A percentile compares a stretch with the other conserved stretches of the same genome.
Evolutionary conservation across 1,284 basidiomycete species (phyloP).

Genomic region (Pisolithus thermaeus): DNA sequence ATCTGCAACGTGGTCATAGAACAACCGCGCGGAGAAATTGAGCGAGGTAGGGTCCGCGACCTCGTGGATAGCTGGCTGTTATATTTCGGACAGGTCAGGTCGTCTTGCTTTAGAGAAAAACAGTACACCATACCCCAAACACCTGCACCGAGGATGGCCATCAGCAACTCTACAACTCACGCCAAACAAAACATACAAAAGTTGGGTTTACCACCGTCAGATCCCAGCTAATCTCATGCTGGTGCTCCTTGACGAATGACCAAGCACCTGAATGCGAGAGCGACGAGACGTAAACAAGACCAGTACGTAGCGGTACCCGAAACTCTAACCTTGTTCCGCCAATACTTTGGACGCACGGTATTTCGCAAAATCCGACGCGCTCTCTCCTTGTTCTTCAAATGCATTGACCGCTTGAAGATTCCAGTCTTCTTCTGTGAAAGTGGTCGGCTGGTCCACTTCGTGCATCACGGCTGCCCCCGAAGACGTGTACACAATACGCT

Average conservation of each 20-base stretch:
- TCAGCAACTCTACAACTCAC: background rate
- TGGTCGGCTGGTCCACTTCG: conserved; percentile 14
- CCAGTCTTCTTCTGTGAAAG: conserved; percentile 54
- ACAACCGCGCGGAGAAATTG: conserved; percentile 39
- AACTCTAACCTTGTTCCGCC: conserved; percentile 50
- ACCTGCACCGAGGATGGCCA: conserved; percentile 15
- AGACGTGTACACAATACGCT: conserved; percentile 63
- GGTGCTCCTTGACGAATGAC: conserved; percentile 54
- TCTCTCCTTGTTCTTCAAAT: conserved; percentile 46
- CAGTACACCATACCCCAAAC: conserved; percentile 27
- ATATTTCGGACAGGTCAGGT: background rate
- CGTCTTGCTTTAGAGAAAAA: background rate
- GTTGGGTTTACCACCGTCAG: conserved; percentile 53
- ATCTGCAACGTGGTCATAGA: conserved; percentile 29
- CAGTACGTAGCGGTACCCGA: background rate
- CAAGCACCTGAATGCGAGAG: conserved; percentile 36
- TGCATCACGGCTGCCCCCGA: conserved; percentile 48
- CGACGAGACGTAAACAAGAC: background rate
- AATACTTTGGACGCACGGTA: conserved; percentile 64
- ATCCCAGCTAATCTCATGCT: conserved; percentile 45
- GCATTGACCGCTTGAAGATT: conserved; percentile 49
- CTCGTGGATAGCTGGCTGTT: conserved; percentile 44
- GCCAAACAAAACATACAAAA: conserved; percentile 33
- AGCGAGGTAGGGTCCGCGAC: conserved; percentile 39
- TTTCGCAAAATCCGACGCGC: conserved; percentile 37